Percentiles rank a stretch among this genome's conserved stretches.
Conservation (phyloP, 352 stramenopile species). For the Phytophthora pinifolia region DNA sequence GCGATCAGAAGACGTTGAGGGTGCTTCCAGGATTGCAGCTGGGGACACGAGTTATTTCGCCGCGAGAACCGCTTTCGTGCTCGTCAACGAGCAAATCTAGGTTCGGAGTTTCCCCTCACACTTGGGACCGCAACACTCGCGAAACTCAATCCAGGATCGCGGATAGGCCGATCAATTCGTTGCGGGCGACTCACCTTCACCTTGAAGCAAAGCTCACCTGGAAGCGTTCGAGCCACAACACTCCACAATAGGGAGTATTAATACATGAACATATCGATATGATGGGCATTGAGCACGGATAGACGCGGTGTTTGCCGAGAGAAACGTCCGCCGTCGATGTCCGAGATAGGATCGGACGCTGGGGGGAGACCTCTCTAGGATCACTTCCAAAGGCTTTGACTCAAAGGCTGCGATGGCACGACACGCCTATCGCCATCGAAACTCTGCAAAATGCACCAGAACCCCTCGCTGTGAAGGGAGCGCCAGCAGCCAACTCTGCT, state of each 20-base stretch:
- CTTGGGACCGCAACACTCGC: not conserved
- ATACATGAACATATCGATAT: not conserved
- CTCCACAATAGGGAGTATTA: conserved; percentile 1
- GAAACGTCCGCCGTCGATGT: conserved; percentile 29
- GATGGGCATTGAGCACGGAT: conserved; percentile 10
- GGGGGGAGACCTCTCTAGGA: conserved; percentile 27
- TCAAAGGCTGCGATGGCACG: conserved; percentile 21
- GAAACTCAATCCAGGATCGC: too few species aligned
- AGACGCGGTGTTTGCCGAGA: conserved; percentile 14
- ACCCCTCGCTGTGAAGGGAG: conserved; percentile 1
- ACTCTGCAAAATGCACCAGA: conserved; percentile 9
- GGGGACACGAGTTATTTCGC: conserved; percentile 16
- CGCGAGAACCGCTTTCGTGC: conserved; percentile 8
- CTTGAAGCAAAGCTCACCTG: conserved; percentile 4
- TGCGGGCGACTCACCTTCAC: not conserved
- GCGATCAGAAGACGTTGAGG: conserved; percentile 3
- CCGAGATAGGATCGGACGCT: conserved; percentile 32
- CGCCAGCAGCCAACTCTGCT: not conserved
- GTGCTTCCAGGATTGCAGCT: conserved; percentile 17
- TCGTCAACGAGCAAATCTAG: conserved; percentile 2
- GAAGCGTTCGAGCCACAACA: conserved; percentile 10
- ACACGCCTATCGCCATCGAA: conserved; percentile 11
- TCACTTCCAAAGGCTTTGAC: conserved; percentile 20
- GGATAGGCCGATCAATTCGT: not conserved
- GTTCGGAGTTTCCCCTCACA: not conserved